Percentiles rank a stretch among this genome's conserved stretches.
phyloP scores from a whole-genome alignment of 164 flowering plant genomes.

The Platanus orientalis region DNA sequence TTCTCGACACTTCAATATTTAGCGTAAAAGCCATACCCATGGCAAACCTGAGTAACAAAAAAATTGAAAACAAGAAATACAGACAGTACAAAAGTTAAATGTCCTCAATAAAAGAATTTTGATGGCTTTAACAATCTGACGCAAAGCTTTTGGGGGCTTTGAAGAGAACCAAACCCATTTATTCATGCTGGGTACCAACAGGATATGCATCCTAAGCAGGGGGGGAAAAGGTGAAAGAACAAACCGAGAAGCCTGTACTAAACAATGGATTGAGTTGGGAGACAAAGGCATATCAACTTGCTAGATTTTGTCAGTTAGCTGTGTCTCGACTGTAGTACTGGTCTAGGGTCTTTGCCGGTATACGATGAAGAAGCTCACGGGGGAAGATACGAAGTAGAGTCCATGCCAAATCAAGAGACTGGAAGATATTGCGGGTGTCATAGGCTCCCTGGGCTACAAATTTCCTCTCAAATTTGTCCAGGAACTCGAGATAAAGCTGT shows the following conservation, averaged over 20 bases:
- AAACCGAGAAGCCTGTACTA: slow-evolving; percentile 7
- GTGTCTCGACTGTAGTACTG: slow-evolving; percentile 58
- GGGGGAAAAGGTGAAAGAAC: slow-evolving; percentile 8
- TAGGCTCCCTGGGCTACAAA: slow-evolving; percentile 92
- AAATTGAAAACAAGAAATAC: slow-evolving; percentile 9
- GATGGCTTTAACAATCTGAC: slow-evolving; percentile 9
- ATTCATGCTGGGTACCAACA: slow-evolving; percentile 11
- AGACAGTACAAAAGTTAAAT: slow-evolving; percentile 19
- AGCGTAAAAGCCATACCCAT: slow-evolving; percentile 8
- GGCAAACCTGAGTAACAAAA: slow-evolving; percentile 14
- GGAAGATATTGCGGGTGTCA: slow-evolving; percentile 94
- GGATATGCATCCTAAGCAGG: slow-evolving; percentile 4
- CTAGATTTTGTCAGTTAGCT: slow-evolving; percentile 28
- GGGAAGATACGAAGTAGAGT: slow-evolving; percentile 94
- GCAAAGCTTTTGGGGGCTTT: slow-evolving; percentile 6
- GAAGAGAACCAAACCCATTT: slow-evolving; percentile 23
- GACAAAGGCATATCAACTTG: neutral
- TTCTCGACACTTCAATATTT: neutral
- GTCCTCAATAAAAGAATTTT: slow-evolving; percentile 22
- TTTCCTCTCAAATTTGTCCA: slow-evolving; percentile 90
- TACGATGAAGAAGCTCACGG: slow-evolving; percentile 96
- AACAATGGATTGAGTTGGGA: neutral
- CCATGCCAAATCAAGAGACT: slow-evolving; percentile 98
- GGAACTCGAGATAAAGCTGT: slow-evolving; percentile 91
- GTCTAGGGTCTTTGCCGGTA: slow-evolving; percentile 95